phyloP scores from a whole-genome alignment of 176 grass and related monocot species.

The Zoysia japonica region DNA sequence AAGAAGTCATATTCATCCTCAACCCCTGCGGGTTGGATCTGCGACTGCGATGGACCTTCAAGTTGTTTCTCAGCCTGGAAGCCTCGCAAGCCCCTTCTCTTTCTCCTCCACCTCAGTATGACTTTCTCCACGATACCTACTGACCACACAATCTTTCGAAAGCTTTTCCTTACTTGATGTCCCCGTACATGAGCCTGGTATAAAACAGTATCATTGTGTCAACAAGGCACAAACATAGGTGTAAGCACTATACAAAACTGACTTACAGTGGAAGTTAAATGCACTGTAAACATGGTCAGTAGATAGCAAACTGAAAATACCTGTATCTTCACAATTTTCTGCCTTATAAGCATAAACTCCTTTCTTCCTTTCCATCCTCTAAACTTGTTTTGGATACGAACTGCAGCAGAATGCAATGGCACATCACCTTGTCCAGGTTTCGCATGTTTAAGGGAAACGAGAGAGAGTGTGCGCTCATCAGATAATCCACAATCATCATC shows the following conservation, averaged over 20 bases:
- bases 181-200: constrained; percentile 91
- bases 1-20: constrained; percentile 85
- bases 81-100: constrained; percentile 66
- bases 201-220: constrained; percentile 11
- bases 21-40: constrained; percentile 54
- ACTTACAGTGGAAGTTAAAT: not conserved
- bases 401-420: constrained; percentile 73
- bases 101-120: constrained; percentile 93
- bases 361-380: constrained; percentile 99
- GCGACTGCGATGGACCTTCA: constrained; percentile 40
- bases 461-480: constrained; percentile 74
- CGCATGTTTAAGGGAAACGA: constrained; percentile 70
- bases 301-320: constrained; percentile 42
- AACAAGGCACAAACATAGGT: not conserved
- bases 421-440: constrained; percentile 55
- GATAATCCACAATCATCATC: constrained; percentile 79
- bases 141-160: constrained; percentile 82
- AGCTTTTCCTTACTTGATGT: constrained; percentile 86
- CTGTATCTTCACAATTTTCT: constrained; percentile 98
- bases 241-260: not conserved
- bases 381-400: constrained; percentile 97
- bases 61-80: constrained; percentile 67
- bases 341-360: constrained; percentile 89
- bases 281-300: not conserved
- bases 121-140: constrained; percentile 86